phyloP scores from a whole-genome alignment of 2,329 filamentous ascomycete genomes.

The Zymoseptoria passerinii region DNA sequence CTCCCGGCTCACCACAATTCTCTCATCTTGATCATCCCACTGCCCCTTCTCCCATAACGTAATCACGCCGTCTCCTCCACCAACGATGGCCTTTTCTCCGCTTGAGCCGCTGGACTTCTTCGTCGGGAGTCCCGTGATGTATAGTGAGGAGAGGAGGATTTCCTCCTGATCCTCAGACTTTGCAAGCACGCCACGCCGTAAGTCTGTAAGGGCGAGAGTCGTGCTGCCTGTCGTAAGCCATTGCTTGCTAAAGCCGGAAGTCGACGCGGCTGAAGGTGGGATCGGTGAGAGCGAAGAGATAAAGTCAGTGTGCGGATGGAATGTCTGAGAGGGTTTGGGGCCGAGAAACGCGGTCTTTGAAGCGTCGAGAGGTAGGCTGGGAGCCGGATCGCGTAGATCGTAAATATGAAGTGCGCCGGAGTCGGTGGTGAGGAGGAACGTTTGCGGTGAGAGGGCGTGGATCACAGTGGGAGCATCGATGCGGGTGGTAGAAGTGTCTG shows the following conservation, averaged over 20 bases:
- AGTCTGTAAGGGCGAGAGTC: slow-evolving; percentile 81
- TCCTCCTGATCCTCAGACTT: slow-evolving; percentile 93
- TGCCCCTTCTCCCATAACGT: slow-evolving; percentile 90
- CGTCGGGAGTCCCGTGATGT: slow-evolving; percentile 67
- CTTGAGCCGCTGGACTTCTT: slow-evolving; percentile 54
- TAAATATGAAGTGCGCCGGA: slow-evolving; percentile 81
- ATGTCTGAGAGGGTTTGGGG: slow-evolving; percentile 65
- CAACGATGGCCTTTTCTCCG: slow-evolving; percentile 67
- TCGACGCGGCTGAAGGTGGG: slow-evolving; percentile 69
- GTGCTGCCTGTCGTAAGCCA: slow-evolving; percentile 91
- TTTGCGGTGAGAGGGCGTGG: slow-evolving; percentile 77
- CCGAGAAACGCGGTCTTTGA: slow-evolving; percentile 40
- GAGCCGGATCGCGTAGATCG: slow-evolving; percentile 58
- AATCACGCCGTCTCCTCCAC: slow-evolving; percentile 70
- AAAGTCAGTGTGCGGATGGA: slow-evolving; percentile 86
- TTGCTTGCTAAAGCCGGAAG: slow-evolving; percentile 84
- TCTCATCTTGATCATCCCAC: slow-evolving; percentile 92
- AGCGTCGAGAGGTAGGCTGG: slow-evolving; percentile 30
- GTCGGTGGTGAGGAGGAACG: slow-evolving; percentile 81
- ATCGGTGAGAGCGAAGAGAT: slow-evolving; percentile 80
- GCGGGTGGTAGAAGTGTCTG: slow-evolving; percentile 35
- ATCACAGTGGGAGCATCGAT: slow-evolving; percentile 72
- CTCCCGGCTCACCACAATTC: slow-evolving; percentile 62
- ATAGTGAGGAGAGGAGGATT: slow-evolving; percentile 73
- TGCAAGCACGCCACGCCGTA: slow-evolving; percentile 76